These are phyloP conservation scores for Talaromyces rugulosus DNA, from an alignment of 2,329 filamentous ascomycete genomes.

Conservation along the genomic window DNA sequence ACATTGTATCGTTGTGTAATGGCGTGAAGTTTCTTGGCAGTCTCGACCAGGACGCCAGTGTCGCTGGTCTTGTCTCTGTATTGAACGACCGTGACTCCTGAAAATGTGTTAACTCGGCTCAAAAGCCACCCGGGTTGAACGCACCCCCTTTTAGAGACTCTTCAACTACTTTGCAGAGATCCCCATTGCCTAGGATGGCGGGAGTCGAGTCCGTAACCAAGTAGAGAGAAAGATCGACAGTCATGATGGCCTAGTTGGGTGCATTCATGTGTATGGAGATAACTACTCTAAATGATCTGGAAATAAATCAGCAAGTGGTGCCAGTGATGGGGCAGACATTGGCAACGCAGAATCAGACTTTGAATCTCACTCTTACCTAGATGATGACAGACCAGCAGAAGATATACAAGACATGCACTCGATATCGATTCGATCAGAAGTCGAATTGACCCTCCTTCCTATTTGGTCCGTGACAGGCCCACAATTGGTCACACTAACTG, in stretches of 20 bases:
- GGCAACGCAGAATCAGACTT: too few species aligned
- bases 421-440: background rate
- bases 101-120: background rate
- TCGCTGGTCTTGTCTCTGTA: slow-evolving; percentile 84
- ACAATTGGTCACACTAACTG: background rate
- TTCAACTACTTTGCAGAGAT: slow-evolving; percentile 70
- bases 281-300: background rate
- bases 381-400: background rate
- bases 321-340: too few species aligned
- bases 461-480: background rate
- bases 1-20: slow-evolving; percentile 65
- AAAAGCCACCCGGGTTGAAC: slow-evolving; percentile 6
- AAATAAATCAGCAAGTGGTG: background rate
- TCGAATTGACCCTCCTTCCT: background rate
- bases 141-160: slow-evolving; percentile 68
- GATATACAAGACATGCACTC: background rate
- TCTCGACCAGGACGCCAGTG: slow-evolving; percentile 66
- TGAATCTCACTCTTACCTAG: background rate
- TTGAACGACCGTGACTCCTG: slow-evolving; percentile 76
- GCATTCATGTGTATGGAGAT: background rate
- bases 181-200: slow-evolving; percentile 67
- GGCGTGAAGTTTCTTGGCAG: slow-evolving; percentile 65
- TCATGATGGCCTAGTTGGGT: slow-evolving; percentile 9
- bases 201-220: slow-evolving; percentile 92
- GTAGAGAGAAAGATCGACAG: slow-evolving; percentile 75